Conservation (phyloP, 139 green algal genomes). For the Tetraselmis chui region DNA sequence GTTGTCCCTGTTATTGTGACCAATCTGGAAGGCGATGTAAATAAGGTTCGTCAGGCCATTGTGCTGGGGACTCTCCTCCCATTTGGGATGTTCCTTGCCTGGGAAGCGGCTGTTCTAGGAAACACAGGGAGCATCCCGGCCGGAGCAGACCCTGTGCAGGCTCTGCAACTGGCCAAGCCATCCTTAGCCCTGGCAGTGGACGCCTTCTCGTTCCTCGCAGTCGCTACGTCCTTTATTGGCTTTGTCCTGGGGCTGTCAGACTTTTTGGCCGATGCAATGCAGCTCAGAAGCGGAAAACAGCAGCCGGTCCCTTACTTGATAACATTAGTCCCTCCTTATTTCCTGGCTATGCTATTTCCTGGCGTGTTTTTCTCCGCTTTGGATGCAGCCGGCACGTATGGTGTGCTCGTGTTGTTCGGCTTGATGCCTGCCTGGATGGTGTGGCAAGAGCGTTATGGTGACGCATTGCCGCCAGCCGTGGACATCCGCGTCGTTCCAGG, state of each 20-base stretch:
- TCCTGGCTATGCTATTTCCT: slow-evolving; percentile 44
- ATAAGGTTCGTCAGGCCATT: slow-evolving; percentile 46
- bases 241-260: slow-evolving; percentile 75
- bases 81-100: slow-evolving; percentile 71
- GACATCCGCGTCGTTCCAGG: not conserved
- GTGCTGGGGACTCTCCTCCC: slow-evolving; percentile 48
- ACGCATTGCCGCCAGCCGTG: not conserved
- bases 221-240: slow-evolving; percentile 76
- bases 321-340: slow-evolving; percentile 44
- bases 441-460: not conserved
- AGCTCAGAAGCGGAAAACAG: slow-evolving; percentile 26
- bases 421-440: slow-evolving; percentile 59
- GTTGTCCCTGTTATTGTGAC: slow-evolving; percentile 50
- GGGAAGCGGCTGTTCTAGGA: slow-evolving; percentile 72
- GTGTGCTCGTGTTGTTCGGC: slow-evolving; percentile 66
- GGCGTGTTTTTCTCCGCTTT: slow-evolving; percentile 58
- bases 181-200: slow-evolving; percentile 18
- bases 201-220: slow-evolving; percentile 60
- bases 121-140: not conserved
- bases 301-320: slow-evolving; percentile 20
- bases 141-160: slow-evolving; percentile 29
- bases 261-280: slow-evolving; percentile 57
- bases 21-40: slow-evolving; percentile 47
- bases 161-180: not conserved
- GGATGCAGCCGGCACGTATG: slow-evolving; percentile 59